phyloP scores from a whole-genome alignment of 164 flowering plant genomes.

The Vitis rupestris region DNA sequence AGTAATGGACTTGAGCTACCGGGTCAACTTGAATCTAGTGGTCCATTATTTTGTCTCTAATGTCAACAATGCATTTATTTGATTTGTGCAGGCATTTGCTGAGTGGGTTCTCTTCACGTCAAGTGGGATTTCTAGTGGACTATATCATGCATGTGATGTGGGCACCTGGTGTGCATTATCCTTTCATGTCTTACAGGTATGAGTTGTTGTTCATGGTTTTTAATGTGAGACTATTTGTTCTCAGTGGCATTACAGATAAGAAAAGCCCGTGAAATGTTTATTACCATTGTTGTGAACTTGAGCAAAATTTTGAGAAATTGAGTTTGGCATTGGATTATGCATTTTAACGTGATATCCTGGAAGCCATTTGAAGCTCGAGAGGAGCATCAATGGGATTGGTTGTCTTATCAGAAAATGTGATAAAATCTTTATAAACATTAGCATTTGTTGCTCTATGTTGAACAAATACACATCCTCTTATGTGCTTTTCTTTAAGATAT shows the following conservation, averaged over 20 bases:
- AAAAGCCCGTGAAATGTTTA: background rate
- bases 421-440: background rate
- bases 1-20: background rate
- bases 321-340: background rate
- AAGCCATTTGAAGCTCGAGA: background rate
- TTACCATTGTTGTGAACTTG: background rate
- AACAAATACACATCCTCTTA: too few species aligned
- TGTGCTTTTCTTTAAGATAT: background rate
- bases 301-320: background rate
- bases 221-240: background rate
- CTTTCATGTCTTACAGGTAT: slow-evolving; percentile 79
- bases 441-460: background rate
- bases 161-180: slow-evolving; percentile 85
- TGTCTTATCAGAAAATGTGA: background rate
- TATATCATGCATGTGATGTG: slow-evolving; percentile 98
- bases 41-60: background rate
- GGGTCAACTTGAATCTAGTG: background rate
- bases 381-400: too few species aligned
- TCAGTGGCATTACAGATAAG: background rate
- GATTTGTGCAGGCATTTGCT: slow-evolving; percentile 63
- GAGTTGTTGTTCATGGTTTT: background rate
- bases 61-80: background rate
- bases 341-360: background rate
- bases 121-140: slow-evolving; percentile 89
- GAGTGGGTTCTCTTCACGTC: slow-evolving; percentile 88